Evolutionary conservation across 768 basidiomycete genomes (phyloP).

Genomic region (Mycena albidolilacea): DNA sequence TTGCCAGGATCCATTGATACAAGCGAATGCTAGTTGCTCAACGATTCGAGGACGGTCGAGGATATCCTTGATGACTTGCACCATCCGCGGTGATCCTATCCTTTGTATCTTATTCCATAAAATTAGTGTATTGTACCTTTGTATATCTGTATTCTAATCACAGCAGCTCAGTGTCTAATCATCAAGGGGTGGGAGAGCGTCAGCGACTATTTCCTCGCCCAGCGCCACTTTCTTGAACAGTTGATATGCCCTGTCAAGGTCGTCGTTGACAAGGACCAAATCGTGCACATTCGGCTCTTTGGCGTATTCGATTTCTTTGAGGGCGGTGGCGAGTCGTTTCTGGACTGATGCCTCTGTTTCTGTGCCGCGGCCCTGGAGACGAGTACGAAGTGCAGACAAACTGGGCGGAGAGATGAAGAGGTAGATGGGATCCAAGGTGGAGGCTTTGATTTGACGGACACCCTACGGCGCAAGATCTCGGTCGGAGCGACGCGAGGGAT

Average conservation of each 20-base stretch:
- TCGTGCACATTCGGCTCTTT: conserved; percentile 82
- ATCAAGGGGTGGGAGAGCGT: conserved; percentile 34
- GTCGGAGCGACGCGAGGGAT: conserved; percentile 23
- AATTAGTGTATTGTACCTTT: conserved; percentile 33
- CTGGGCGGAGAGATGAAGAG: conserved; percentile 94
- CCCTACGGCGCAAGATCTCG: conserved; percentile 67
- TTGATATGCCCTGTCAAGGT: conserved; percentile 85
- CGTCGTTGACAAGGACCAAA: conserved; percentile 91
- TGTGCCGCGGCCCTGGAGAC: conserved; percentile 87
- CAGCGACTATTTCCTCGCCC: conserved; percentile 54
- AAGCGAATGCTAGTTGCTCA: conserved; percentile 36
- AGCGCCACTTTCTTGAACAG: conserved; percentile 84
- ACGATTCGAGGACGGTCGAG: conserved; percentile 35
- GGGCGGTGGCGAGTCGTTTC: conserved; percentile 83
- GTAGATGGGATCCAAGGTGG: conserved; percentile 86
- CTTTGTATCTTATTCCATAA: not conserved
- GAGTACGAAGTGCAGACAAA: conserved; percentile 74
- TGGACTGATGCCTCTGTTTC: conserved; percentile 82
- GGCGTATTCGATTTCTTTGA: conserved; percentile 88
- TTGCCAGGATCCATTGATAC: too few species aligned
- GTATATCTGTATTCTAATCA: conserved; percentile 18
- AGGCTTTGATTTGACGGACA: conserved; percentile 91
- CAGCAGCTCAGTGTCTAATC: conserved; percentile 26
- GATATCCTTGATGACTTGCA: conserved; percentile 36
- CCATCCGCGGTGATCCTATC: conserved; percentile 19